These are phyloP conservation scores for Colletotrichum shisoi DNA, from an alignment of 2,329 filamentous ascomycete species.

Conservation along the genomic window DNA sequence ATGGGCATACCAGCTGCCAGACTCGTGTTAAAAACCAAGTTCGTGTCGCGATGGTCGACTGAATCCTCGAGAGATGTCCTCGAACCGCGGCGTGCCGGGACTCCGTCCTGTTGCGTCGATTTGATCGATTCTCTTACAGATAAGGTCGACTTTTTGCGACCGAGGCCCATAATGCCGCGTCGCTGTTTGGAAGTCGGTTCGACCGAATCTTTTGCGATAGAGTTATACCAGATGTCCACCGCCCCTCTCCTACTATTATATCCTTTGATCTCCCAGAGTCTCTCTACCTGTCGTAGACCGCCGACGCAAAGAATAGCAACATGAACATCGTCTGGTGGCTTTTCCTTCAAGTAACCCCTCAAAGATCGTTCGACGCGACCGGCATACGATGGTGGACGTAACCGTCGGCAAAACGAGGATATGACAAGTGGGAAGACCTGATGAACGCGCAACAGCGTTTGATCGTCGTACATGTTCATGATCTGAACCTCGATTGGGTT, in stretches of 20 bases:
- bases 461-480: slow-evolving; percentile 71
- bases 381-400: slow-evolving; percentile 70
- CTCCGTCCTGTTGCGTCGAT: slow-evolving; percentile 36
- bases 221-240: slow-evolving; percentile 68
- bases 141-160: slow-evolving; percentile 65
- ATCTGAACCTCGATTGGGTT: slow-evolving; percentile 70
- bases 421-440: slow-evolving; percentile 71
- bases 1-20: slow-evolving; percentile 69
- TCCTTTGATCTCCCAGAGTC: slow-evolving; percentile 71
- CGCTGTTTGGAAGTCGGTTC: slow-evolving; percentile 58
- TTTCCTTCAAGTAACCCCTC: slow-evolving; percentile 69
- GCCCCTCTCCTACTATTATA: slow-evolving; percentile 67
- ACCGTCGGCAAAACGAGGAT: slow-evolving; percentile 68
- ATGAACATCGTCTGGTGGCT: slow-evolving; percentile 69
- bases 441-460: slow-evolving; percentile 68
- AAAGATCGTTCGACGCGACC: slow-evolving; percentile 69
- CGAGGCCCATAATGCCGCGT: slow-evolving; percentile 61
- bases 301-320: slow-evolving; percentile 67
- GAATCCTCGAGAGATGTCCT: slow-evolving; percentile 26
- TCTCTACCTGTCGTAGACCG: slow-evolving; percentile 68
- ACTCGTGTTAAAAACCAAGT: slow-evolving; percentile 64
- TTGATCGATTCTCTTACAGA: slow-evolving; percentile 47
- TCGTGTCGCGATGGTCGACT: slow-evolving; percentile 32
- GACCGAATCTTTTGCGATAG: slow-evolving; percentile 55
- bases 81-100: slow-evolving; percentile 17